A percentile compares a stretch with the other conserved stretches of the same genome.
Conservation (phyloP, 2,329 filamentous ascomycete genomes). For the Aureobasidium sp. region DNA sequence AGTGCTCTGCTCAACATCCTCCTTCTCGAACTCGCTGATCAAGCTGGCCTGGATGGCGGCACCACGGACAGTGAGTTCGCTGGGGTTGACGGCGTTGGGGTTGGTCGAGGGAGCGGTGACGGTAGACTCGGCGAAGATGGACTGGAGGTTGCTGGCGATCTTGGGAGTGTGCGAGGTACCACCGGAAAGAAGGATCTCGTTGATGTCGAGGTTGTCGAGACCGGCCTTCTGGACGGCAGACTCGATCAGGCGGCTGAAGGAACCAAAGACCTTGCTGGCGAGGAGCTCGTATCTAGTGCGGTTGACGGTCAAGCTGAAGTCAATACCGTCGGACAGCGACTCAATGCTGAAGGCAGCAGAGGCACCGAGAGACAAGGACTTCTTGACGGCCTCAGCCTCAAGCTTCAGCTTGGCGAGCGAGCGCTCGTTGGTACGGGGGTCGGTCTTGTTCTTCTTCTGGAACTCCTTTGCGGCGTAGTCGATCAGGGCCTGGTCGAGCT, state of each 20-base stretch:
- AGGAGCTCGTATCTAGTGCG: constrained; percentile 86
- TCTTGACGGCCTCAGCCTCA: constrained; percentile 86
- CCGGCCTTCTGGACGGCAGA: constrained; percentile 84
- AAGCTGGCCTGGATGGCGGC: constrained; percentile 92
- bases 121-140: constrained; percentile 74
- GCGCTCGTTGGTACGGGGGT: constrained; percentile 73
- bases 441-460: constrained; percentile 88
- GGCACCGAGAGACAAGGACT: constrained; percentile 77
- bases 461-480: constrained; percentile 99
- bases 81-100: constrained; percentile 77
- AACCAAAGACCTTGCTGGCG: constrained; percentile 74
- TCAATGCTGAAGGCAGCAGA: constrained; percentile 92
- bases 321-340: constrained; percentile 77
- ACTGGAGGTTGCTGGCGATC: constrained; percentile 71
- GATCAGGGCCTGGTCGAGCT: constrained; percentile 83
- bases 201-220: constrained; percentile 83
- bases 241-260: constrained; percentile 79
- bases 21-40: constrained; percentile 86
- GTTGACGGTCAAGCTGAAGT: constrained; percentile 90
- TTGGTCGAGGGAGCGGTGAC: constrained; percentile 78
- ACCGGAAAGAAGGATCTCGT: constrained; percentile 89
- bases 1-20: constrained; percentile 91
- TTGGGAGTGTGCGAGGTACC: constrained; percentile 90
- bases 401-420: constrained; percentile 86
- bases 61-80: constrained; percentile 78